Evolutionary conservation across 2,329 filamentous ascomycete species (phyloP).

Genomic region (Aurifilum marmelostoma): DNA sequence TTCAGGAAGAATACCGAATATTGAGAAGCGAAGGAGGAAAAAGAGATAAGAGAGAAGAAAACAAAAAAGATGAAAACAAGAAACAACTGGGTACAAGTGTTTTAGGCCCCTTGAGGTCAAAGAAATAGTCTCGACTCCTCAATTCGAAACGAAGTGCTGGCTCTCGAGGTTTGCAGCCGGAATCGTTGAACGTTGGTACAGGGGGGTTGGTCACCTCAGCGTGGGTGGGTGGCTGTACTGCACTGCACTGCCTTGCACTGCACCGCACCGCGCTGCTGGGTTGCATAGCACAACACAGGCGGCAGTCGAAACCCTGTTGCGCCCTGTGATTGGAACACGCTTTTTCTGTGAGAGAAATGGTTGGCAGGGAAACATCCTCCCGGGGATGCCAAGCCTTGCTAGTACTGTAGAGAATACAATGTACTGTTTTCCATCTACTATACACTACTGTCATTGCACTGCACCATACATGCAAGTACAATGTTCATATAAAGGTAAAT

Average conservation of each 20-base stretch:
- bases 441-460: background rate
- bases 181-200: background rate
- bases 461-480: background rate
- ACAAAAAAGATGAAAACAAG: background rate
- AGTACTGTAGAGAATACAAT: background rate
- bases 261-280: too few species aligned
- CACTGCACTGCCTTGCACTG: background rate
- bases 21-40: background rate
- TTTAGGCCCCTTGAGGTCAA: background rate
- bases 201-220: background rate
- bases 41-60: background rate
- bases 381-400: background rate
- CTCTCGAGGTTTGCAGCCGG: slow-evolving; percentile 1
- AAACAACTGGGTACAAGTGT: background rate
- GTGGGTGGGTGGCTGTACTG: background rate
- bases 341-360: background rate
- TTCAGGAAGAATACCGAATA: background rate
- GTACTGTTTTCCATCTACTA: background rate
- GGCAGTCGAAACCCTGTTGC: background rate
- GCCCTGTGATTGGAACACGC: background rate
- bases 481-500: too few species aligned
- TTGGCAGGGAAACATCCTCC: slow-evolving; percentile 5
- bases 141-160: background rate
- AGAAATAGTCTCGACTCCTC: background rate
- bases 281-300: background rate